phyloP scores from a whole-genome alignment of 2,329 filamentous ascomycete species.

The Lachnellula cervina region DNA sequence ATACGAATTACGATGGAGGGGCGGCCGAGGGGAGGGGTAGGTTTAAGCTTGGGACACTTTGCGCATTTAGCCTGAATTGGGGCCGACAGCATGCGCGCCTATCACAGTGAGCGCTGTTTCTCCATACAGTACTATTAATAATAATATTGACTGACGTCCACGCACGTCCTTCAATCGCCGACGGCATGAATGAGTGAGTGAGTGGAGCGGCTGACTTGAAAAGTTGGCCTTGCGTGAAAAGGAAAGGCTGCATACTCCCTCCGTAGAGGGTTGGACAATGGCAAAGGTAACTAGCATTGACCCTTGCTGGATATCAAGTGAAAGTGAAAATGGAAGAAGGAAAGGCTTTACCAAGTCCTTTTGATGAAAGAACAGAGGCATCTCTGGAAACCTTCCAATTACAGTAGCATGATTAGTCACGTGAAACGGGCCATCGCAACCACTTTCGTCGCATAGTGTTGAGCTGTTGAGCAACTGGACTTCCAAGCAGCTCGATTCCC shows the following conservation, averaged over 20 bases:
- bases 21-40: conserved; percentile 3
- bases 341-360: not conserved
- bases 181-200: too few species aligned
- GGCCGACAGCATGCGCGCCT: conserved; percentile 12
- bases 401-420: not conserved
- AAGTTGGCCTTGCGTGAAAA: too few species aligned
- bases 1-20: conserved; percentile 1
- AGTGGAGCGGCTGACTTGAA: too few species aligned
- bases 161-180: too few species aligned
- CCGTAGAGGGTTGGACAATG: too few species aligned
- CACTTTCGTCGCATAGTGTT: too few species aligned
- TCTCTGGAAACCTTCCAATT: not conserved
- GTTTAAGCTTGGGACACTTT: conserved; percentile 5
- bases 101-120: not conserved
- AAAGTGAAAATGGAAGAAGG: not conserved
- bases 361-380: not conserved
- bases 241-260: too few species aligned
- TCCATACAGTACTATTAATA: not conserved
- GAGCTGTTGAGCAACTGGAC: too few species aligned
- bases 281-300: too few species aligned
- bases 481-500: not conserved
- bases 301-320: too few species aligned
- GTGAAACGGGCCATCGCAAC: not conserved
- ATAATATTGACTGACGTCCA: not conserved
- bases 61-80: conserved; percentile 13